These are phyloP conservation scores for Chloris gayana DNA, from an alignment of 176 grass and related monocot genomes.

Conservation along the genomic window DNA sequence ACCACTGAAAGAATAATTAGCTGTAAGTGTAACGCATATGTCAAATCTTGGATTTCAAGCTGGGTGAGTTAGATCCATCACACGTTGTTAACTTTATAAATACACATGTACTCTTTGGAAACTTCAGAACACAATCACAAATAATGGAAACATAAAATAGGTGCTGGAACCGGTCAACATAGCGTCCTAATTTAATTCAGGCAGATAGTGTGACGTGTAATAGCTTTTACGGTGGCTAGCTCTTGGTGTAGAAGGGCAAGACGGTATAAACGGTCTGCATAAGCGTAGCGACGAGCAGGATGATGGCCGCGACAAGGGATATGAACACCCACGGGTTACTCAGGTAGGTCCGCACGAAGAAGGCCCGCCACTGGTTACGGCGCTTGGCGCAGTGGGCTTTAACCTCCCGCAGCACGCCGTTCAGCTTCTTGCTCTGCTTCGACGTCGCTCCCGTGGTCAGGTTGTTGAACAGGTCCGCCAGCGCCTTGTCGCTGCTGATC, in stretches of 20 bases:
- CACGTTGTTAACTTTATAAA: too few relatives aligned
- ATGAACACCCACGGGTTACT: constrained; percentile 43
- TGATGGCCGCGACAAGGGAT: constrained; percentile 26
- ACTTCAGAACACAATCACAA: too few relatives aligned
- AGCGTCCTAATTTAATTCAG: too few relatives aligned
- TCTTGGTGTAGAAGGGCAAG: constrained; percentile 1
- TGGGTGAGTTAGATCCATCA: too few relatives aligned
- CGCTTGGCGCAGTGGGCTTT: not conserved
- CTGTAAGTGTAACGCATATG: too few relatives aligned
- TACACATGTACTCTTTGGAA: too few relatives aligned
- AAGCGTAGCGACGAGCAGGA: constrained; percentile 37
- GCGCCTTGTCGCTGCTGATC: constrained; percentile 31
- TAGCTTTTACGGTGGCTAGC: not conserved
- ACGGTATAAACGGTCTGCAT: constrained; percentile 37
- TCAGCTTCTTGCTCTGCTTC: not conserved
- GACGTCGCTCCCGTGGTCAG: constrained; percentile 1
- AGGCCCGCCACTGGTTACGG: constrained; percentile 39
- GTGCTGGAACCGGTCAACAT: too few relatives aligned
- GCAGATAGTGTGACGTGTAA: too few relatives aligned
- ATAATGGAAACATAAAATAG: too few relatives aligned
- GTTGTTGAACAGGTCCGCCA: constrained; percentile 28
- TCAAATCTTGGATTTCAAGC: too few relatives aligned
- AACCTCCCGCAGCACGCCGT: not conserved
- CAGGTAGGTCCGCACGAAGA: constrained; percentile 33
- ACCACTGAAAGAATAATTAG: too few relatives aligned